Conservation (phyloP, 805 yeast species). For the Debaryomyces prosopidis region DNA sequence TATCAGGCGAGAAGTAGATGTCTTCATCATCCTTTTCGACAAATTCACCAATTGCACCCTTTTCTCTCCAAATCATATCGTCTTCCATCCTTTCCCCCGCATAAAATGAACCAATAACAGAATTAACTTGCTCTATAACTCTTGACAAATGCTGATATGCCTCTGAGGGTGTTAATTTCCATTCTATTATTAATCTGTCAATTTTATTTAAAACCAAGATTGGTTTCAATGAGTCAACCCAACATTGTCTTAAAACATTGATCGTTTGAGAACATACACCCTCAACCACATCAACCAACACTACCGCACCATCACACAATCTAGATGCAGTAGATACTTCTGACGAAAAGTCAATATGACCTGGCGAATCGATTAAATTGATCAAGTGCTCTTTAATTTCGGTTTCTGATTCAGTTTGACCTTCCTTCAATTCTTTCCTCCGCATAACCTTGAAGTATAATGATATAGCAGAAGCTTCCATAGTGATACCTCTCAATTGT, state of each 20-base stretch:
- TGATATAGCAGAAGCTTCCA: constrained; percentile 96
- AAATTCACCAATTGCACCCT: constrained; percentile 56
- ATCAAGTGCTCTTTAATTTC: constrained; percentile 75
- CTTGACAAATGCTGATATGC: constrained; percentile 80
- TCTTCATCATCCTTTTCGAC: constrained; percentile 79
- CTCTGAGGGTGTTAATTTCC: constrained; percentile 78
- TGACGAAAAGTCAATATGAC: constrained; percentile 96
- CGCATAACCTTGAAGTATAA: constrained; percentile 76
- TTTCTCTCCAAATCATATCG: constrained; percentile 75
- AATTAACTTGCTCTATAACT: constrained; percentile 89
- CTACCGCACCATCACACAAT: constrained; percentile 95
- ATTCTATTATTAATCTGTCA: constrained; percentile 80
- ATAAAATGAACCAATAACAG: constrained; percentile 88
- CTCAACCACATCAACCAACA: constrained; percentile 93
- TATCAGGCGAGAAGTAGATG: constrained; percentile 82
- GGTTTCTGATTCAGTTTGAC: constrained; percentile 28
- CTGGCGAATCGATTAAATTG: constrained; percentile 96
- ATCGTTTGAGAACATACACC: constrained; percentile 98
- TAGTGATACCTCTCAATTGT: constrained; percentile 93
- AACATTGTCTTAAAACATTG: constrained; percentile 90
- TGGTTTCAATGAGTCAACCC: constrained; percentile 91
- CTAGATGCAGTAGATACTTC: constrained; percentile 97
- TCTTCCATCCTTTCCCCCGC: constrained; percentile 93
- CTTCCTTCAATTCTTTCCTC: constrained; percentile 26
- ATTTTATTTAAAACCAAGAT: constrained; percentile 86